Evolutionary conservation across 805 yeast species (phyloP), one percentile per base, ranked within the genome.

Genomic region (Wickerhamiella slavikovae): DNA sequence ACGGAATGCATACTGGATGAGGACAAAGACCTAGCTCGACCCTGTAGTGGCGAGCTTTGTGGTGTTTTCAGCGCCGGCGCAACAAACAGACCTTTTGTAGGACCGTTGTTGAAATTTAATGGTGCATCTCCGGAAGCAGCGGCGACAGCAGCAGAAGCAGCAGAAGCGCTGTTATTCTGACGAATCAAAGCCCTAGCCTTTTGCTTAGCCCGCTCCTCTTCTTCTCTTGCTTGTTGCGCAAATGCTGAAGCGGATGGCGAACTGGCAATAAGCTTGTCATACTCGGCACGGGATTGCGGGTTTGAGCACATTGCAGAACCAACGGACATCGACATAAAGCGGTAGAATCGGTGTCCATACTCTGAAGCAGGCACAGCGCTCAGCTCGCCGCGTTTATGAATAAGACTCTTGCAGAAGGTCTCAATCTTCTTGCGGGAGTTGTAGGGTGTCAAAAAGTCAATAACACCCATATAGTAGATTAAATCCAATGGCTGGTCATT

Each of bases 361-460:
- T 83, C 96, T 4, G 45, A 43, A 0, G 96, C 83, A 1, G 99
- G 96, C 9, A 89, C 60, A 0, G 98, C 91, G 40, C 93, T 77
- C 3, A 91, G 71, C 3, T 72, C 64, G 25, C 62, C 62, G 32
- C 83, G 56, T 23, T 70, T 63, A 44, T 79, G 77, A 22, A 66
- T 64, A 16, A 89, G 42, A 11, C 77, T 62, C 48, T 93, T 66
- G 71, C 82, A 75, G 37, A 78, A 66, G 0, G 96, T 85, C 47
- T 89, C 98, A 27, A 82, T 49, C 38, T 66, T 64, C 48, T 89
- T 89, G 39, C 69, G 55, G 15, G 72, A 51, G 11, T 44, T 46
- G 32, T 54, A 52, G 6, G 46, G 68, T 0, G 98, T 89, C 40
- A 89, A 58, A 52, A 93, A 85, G 47, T 89, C 98, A 38, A 89